Evolutionary conservation across 768 basidiomycete species (phyloP), one percentile per base, ranked within the genome.

Genomic region (Scleroderma bovista): DNA sequence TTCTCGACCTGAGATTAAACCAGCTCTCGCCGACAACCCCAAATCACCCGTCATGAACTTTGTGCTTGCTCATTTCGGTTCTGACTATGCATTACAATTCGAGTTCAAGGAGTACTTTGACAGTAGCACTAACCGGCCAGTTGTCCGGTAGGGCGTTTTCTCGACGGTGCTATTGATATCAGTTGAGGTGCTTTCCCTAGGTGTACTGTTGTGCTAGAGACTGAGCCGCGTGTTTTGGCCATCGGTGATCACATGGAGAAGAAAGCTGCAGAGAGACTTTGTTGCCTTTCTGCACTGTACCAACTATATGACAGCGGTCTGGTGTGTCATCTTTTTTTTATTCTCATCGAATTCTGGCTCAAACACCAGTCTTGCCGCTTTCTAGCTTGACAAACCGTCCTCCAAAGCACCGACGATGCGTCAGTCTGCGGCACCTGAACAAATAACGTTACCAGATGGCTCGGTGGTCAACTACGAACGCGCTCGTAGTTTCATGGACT

Each of bases 401-500:
- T n/a, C 68, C 50, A 66, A 66, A 37, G n/a, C 56, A 2, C 17
- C 49, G 23, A 10, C 32, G 1, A 32, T 41, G 2, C 39, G 61
- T 17, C 11, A 23, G 0, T 50, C 55, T 11, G 22, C 54, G 0
- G 46, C 51, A 26, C 48, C 55, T 7, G 47, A 52, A 2, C 61
- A 65, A 15, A 70, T 70, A 29, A 62, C 57, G 7, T 60, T 93
- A 11, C 79, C 83, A 3, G 86, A 92, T 59, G 81, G 82, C 22
- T 75, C 79, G 11, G 59, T 68, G 19, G 77, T 93, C 54, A 71
- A 70, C 7, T 84, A 84, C 45, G 88, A 90, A 46, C 77, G 77
- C 46, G 91, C 92, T 3, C 81, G 86, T 44, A 81, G 78, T 52
- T 97, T 97, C 72, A 93, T 96, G 86, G 93, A 94, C 55, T 97